Evolutionary conservation across 192 early-diverging fungal genomes (phyloP), one percentile per base, ranked within the genome.

Genomic region (Linnemannia elongata): DNA sequence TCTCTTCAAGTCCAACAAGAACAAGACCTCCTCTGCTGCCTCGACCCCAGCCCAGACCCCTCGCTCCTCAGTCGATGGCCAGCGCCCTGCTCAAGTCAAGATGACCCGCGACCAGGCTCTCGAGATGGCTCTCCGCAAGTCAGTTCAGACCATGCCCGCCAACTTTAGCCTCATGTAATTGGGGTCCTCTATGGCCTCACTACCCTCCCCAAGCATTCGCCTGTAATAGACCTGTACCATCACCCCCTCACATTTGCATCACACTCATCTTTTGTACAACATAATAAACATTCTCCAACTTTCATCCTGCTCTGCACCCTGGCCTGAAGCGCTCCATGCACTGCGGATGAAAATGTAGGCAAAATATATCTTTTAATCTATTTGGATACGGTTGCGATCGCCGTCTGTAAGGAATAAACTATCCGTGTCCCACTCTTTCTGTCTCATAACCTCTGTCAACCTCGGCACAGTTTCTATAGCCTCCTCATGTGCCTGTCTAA

Each of bases 401-500:
- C 77, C 86, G 45, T 89, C 89, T 24, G 82, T 87, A 36, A 89
- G 44, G 70, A 91, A 92, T 75, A 83, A 45, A 74, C 90, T 85
- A 38, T 85, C 89, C 2, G 90, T 87, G 45, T 92, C 91, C 94
- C 94, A 94, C 9, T 90, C 92, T 47, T 79, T 76, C 17, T 68
- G 66, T 27, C 77, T 68, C 80, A 94, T 83, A 15, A 63, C 75
- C 8, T 76, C 78, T 2, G 89, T 27, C n/a, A 94, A 44, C 18
- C 27, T 75, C 6, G 76, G 82, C 66, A 89, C 89, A 20, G 88
- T 89, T 35, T 71, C 72, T 7, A 92, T 83, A 0, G 89, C 89
- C 13, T 85, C 44, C 15, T 55, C 30, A 72, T 92, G 81, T 17
- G 89, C 84, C 22, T 68, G 66, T 66, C 35, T 33, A 27, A 93